Evolutionary conservation across 2,329 filamentous ascomycete genomes (phyloP).

Genomic region (Emericellopsis cladophorae): DNA sequence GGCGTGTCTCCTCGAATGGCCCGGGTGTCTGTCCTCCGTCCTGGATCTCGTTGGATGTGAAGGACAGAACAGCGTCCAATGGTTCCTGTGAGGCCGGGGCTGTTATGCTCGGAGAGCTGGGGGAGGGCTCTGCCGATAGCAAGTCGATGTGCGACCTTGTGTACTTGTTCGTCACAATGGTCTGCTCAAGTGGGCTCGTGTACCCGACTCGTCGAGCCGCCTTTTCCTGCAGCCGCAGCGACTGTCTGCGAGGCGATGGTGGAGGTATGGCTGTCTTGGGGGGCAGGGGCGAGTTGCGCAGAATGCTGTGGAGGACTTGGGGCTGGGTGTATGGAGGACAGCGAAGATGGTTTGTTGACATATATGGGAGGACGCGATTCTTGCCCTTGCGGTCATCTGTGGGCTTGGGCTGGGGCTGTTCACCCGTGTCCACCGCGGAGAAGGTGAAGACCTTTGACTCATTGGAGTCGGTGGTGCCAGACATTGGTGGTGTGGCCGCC

Average conservation of each 20-base stretch:
- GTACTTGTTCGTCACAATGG: conserved; percentile 50
- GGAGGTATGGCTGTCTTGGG: conserved; percentile 36
- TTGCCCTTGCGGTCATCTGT: neutral
- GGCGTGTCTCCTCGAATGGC: conserved; percentile 50
- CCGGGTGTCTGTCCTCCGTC: conserved; percentile 51
- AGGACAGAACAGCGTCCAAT: conserved; percentile 36
- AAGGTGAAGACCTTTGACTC: conserved; percentile 32
- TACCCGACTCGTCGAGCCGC: conserved; percentile 46
- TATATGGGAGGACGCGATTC: neutral
- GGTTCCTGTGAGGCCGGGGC: conserved; percentile 23
- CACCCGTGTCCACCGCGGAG: conserved; percentile 16
- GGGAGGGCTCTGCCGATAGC: conserved; percentile 42
- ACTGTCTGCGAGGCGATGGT: conserved; percentile 39
- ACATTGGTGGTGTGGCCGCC: conserved; percentile 47
- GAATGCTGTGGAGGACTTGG: conserved; percentile 47
- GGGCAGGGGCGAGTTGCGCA: conserved; percentile 53
- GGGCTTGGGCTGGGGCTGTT: neutral
- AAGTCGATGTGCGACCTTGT: conserved; percentile 51
- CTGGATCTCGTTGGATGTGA: conserved; percentile 39
- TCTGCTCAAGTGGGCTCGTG: conserved; percentile 48
- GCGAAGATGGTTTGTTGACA: conserved; percentile 7
- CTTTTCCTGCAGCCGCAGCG: conserved; percentile 39
- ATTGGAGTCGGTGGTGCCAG: conserved; percentile 34
- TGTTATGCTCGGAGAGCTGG: conserved; percentile 23
- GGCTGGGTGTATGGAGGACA: conserved; percentile 44